A percentile compares a stretch with the other conserved stretches of the same genome.
These are phyloP conservation scores for Ogataea trehalophila DNA, from an alignment of 805 yeast genomes.

Conservation along the genomic window DNA sequence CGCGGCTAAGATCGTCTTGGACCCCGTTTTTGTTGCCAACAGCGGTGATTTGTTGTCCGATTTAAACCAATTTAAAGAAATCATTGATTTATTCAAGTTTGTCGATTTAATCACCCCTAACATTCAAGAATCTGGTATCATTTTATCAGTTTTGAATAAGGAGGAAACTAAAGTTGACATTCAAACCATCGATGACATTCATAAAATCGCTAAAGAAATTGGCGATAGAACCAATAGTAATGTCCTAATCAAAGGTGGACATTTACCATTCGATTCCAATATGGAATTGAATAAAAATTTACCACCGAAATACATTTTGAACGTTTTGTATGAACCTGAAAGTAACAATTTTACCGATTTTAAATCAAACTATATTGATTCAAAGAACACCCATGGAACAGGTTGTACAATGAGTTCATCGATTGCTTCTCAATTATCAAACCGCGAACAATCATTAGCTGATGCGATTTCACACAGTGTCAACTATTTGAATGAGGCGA, in stretches of 20 bases:
- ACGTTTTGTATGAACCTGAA: slow-evolving; percentile 28
- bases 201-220: slow-evolving; percentile 38
- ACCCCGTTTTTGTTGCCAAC: slow-evolving; percentile 82
- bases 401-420: slow-evolving; percentile 87
- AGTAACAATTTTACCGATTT: slow-evolving; percentile 36
- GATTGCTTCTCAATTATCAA: slow-evolving; percentile 70
- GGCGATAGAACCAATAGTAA: slow-evolving; percentile 36
- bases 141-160: slow-evolving; percentile 25
- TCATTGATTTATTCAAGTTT: slow-evolving; percentile 13
- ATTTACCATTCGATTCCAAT: slow-evolving; percentile 43
- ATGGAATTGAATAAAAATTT: slow-evolving; percentile 5
- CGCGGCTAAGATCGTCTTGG: slow-evolving; percentile 46
- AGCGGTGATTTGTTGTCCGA: slow-evolving; percentile 60
- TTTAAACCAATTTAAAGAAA: slow-evolving; percentile 22
- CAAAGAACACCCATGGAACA: slow-evolving; percentile 76
- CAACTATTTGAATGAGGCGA: slow-evolving; percentile 63
- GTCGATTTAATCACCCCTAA: slow-evolving; percentile 65
- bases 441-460: slow-evolving; percentile 35
- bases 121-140: slow-evolving; percentile 54
- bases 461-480: slow-evolving; percentile 54
- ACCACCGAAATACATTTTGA: slow-evolving; percentile 11
- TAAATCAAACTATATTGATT: slow-evolving; percentile 40
- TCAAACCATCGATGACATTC: slow-evolving; percentile 19
- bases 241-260: slow-evolving; percentile 86
- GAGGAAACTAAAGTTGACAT: slow-evolving; percentile 11